Base-by-base conservation (phyloP, 2,329 filamentous ascomycete species). In the Fusarium pseudocircinatum region DNA sequence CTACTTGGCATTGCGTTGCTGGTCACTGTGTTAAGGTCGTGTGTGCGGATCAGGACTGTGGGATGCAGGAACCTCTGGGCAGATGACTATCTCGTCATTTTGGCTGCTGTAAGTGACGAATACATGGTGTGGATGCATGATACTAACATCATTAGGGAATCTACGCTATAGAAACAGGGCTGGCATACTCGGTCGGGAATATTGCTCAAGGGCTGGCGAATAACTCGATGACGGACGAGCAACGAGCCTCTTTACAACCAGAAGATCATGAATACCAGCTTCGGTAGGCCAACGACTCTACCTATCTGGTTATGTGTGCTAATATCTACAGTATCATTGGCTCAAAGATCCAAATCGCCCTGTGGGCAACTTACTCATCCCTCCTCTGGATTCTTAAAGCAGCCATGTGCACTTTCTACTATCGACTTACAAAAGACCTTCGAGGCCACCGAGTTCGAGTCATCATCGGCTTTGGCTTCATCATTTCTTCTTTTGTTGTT, bases 1-100 rank as follows among this genome's bases (percentile, higher is more conserved):
- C 83, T 90, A 10, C 80, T 90, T 24, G 85, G 79, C 1, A 73
- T 90, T 30, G 88, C 85, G 11, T 78, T 88, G 24, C 60, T 84
- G 37, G 75, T 89, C 50, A 89, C 90, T 18, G 76, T 77, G 13
- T 75, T 91, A 16, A 84, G 90, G 37, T 84, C 85, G 4, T 85
- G 84, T 58, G 84, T 87, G 15, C 83, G 90, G 52, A 81, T 86
- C 72, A 82, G 78, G 37, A 79, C 82, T 16, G 85, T 86, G 4
- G 89, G 89, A 20, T 80, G 85, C 42, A 81, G 79, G 62, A 83
- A 84, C n/a, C 84, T 91, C 62, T 83, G 85, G 71, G 82, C 84
- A 2, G 90, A 91, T 77, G 90, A 92, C 69, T 90, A 88, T 73
- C 76, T 92, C 36, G 89, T 90, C 80, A 79, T 86, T 49, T n/a